Base-by-base conservation (phyloP, 768 basidiomycete genomes). In the Dioszegia aurantiaca region DNA sequence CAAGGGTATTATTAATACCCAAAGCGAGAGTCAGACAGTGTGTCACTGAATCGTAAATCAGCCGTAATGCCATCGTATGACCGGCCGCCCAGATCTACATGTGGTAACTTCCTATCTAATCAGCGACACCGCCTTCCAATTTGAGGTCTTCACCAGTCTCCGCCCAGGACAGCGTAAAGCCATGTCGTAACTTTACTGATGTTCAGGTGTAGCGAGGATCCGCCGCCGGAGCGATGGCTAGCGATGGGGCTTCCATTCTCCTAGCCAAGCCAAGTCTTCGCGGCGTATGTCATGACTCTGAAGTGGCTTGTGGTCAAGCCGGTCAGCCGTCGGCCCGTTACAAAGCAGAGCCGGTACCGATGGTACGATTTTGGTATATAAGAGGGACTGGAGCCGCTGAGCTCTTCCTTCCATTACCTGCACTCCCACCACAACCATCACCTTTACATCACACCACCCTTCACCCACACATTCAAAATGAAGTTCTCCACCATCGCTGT, bases 401-500 rank as follows among this genome's bases (percentile, higher is more conserved):
- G 23, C 14, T 28, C 24, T 5, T 5, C 21, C 37, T 53, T 9
- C 39, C 36, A 53, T 37, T 53, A 40, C 37, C 36, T 26, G 11
- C 19, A 8, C 16, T 26, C 27, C 37, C 21, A 39, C 16, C 24
- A 40, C 19, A 53, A 43, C 54, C 33, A 55, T 26, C 40, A 42
- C n/a, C n/a, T n/a, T n/a, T n/a, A n/a, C n/a, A n/a, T n/a, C 40
- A 41, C 17, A 23, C 37, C 17, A 43, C 54, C 30, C 51, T 10
- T 39, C 19, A 19, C 54, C 45, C 49, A 41, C 28, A 46, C 26
- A 28, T 27, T 48, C 52, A 62, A 31, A 47, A 63, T 63, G 62
- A 63, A 63, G 55, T 45, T 59, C 37, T 26, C 57, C 41, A 23
- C 60, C 54, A 42, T 59, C 37, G 45, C 46, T 21, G 8, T 55